Conservation (phyloP, 2,329 filamentous ascomycete genomes). For the Tolypocladium nubicola region DNA sequence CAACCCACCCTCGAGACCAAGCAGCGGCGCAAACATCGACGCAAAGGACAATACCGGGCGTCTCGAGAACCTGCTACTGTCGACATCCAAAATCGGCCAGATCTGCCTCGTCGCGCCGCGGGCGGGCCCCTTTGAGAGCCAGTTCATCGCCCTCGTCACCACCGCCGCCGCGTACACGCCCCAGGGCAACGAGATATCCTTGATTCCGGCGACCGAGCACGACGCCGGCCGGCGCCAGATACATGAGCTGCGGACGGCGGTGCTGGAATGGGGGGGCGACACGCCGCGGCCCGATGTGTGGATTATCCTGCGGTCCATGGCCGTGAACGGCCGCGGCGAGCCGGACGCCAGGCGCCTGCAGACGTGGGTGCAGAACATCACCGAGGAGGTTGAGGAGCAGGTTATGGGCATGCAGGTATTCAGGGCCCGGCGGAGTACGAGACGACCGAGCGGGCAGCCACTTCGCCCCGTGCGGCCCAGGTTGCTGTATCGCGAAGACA, state of each 20-base stretch:
- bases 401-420: constrained; percentile 34
- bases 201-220: constrained; percentile 20
- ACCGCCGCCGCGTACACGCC: constrained; percentile 13
- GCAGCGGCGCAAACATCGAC: not conserved
- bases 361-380: constrained; percentile 44
- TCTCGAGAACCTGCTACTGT: constrained; percentile 27
- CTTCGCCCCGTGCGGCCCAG: not conserved
- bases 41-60: not conserved
- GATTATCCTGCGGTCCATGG: constrained; percentile 36
- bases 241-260: constrained; percentile 27
- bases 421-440: constrained; percentile 4
- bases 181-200: constrained; percentile 17
- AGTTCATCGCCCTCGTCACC: constrained; percentile 35
- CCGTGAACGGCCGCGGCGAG: constrained; percentile 25
- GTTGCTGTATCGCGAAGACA: not conserved
- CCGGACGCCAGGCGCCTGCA: constrained; percentile 34
- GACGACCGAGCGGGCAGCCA: not conserved
- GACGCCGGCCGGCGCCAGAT: constrained; percentile 31
- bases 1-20: not conserved
- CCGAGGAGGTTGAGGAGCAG: constrained; percentile 32
- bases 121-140: constrained; percentile 39
- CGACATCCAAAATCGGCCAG: constrained; percentile 27
- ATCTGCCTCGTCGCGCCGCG: constrained; percentile 34
- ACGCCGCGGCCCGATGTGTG: constrained; percentile 32
- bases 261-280: constrained; percentile 22